Conservation (phyloP, 495 filamentous ascomycete genomes). For the Penicillium flavigenum region DNA sequence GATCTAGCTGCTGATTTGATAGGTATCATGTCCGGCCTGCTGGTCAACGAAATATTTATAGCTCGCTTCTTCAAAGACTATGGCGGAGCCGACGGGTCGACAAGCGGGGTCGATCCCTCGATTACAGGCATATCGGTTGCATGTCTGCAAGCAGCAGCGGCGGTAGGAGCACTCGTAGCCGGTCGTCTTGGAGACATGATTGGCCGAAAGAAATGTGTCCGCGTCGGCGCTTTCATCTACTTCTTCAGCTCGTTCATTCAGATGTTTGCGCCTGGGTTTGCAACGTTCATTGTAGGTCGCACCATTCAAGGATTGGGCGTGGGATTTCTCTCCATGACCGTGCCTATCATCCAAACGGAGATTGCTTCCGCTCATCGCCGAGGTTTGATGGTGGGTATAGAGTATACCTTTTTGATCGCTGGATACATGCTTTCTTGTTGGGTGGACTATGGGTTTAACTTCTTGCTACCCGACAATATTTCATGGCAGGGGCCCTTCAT, state of each 20-base stretch:
- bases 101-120: constrained; percentile 26
- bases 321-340: constrained; percentile 32
- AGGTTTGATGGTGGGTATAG: constrained; percentile 35
- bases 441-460: constrained; percentile 36
- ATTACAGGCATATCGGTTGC: constrained; percentile 36
- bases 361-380: constrained; percentile 29
- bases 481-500: constrained; percentile 35
- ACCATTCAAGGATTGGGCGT: constrained; percentile 31
- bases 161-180: constrained; percentile 29
- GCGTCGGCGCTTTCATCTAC: constrained; percentile 34
- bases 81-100: constrained; percentile 28
- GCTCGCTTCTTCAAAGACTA: constrained; percentile 32
- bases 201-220: constrained; percentile 35
- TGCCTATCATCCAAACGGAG: constrained; percentile 33
- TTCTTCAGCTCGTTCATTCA: constrained; percentile 36
- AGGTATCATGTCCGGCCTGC: constrained; percentile 35
- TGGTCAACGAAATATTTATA: constrained; percentile 32
- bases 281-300: constrained; percentile 28
- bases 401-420: constrained; percentile 31
- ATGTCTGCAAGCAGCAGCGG: constrained; percentile 33
- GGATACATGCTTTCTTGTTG: constrained; percentile 36
- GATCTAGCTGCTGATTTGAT: constrained; percentile 9
- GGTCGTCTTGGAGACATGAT: constrained; percentile 33
- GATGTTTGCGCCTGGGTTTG: constrained; percentile 32
- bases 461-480: constrained; percentile 25